Base-by-base conservation (phyloP, 228 moss, liverwort and hornwort species). In the Sphagnum magellanicum region DNA sequence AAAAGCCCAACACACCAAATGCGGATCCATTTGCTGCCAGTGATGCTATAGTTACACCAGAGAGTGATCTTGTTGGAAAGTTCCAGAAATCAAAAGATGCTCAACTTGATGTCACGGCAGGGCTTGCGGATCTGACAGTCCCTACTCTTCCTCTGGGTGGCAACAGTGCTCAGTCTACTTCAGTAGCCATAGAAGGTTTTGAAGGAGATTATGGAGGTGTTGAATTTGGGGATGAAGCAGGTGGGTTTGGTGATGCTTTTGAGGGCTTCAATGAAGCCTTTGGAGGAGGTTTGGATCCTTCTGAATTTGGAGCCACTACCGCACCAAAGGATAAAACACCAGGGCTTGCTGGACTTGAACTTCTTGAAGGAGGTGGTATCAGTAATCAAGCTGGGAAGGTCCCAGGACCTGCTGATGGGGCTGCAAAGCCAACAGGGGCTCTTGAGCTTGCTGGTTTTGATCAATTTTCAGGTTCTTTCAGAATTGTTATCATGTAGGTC, bases 21-120 rank as follows among this genome's bases (percentile, higher is more conserved):
- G 94, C 89, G 75, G 98, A 98, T 78, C 98, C 98, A 15, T 98
- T 98, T 83, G 98, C 94, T 70, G 98, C 98, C 61, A 98, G 98
- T 81, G 94, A 92, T 76, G 87, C 91, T 53, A 84, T 98, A 53
- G 87, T 90, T 72, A 90, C 92, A 68, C 98, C 98, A 69, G 92
- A 94, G 71, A 81, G 86, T n/a, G 87, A 92, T 74, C 87, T 98
- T 60, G 91, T 84, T 61, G 94, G 94, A 51, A 90, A 89, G 55
- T 98, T 98, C 79, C 91, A 89, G 74, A 98, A 98, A 72, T 67
- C 75, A 15, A 92, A 92, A 72, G 98, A 94, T 74, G 89, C 89
- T 66, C 76, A 90, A 63, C 76, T 80, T 50, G 98, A 98, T 77
- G 92, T 94, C 68, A 89, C 92, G 52, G 88, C 90, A 16, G 98